Base-by-base conservation (phyloP, 1,284 basidiomycete genomes). In the Puccinia hordei region DNA sequence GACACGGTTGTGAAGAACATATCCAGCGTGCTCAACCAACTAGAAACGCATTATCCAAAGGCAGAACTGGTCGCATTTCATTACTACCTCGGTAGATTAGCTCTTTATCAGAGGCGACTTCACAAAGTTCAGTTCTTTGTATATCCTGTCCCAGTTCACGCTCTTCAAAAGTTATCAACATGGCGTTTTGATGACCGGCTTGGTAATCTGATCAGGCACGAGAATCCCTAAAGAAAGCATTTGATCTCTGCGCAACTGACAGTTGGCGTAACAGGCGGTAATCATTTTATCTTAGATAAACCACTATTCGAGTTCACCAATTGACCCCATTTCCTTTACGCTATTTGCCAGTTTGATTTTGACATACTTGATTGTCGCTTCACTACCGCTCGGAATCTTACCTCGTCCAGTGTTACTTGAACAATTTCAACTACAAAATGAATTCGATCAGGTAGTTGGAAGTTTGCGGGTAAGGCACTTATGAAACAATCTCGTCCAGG, bases 1-100 rank as follows among this genome's bases (percentile, higher is more conserved):
- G 86, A 87, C 79, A 87, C 87, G 0, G 86, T 87, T n/a, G 81
- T 87, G 19, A 86, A 85, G 33, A 86, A 86, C 65, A 85, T 86
- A 24, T 83, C 85, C 41, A 86, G 86, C 76, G 85, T 86, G 8
- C 78, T 85, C 68, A 68, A 77, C n/a, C 82, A 82, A 13, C 83
- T 85, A 53, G 84, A 85, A 57, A 82, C 83, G 30, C 83, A 85
- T 30, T 87, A 85, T 81, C 83, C 85, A 0, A 82, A 83, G 44
- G 83, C 85, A 1, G 86, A 87, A 76, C 83, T 84, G 12, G 85
- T 86, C 38, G 84, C 84, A 0, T 87, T 86, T 81, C 82, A 83
- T 15, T 87, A 87, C 82, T 87, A 87, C 75, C 82, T 86, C 19
- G 87, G 87, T 8, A 83, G 86, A 44, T 82, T 87, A 49, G 83